Evolutionary conservation across 2,329 filamentous ascomycete species (phyloP).

Genomic region (Neonectria magnoliae): DNA sequence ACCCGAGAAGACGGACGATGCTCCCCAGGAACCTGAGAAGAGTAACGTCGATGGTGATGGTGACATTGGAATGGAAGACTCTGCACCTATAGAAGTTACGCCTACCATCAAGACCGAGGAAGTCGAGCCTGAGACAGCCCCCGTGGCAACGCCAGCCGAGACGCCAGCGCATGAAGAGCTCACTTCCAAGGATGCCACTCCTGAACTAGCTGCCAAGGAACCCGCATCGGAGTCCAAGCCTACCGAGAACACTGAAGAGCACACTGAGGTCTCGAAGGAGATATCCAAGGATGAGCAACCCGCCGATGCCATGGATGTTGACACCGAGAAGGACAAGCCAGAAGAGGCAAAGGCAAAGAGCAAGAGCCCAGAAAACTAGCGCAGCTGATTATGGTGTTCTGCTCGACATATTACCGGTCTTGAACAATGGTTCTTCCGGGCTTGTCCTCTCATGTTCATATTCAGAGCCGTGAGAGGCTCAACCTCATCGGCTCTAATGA

Average conservation of each 20-base stretch:
- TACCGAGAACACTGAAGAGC: constrained; percentile 31
- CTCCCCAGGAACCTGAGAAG: constrained; percentile 30
- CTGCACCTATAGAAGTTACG: constrained; percentile 38
- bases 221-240: constrained; percentile 28
- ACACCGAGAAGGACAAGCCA: constrained; percentile 44
- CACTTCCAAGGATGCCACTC: constrained; percentile 18
- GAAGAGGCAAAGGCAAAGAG: constrained; percentile 41
- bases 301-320: constrained; percentile 49
- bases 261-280: constrained; percentile 24
- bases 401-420: constrained; percentile 28
- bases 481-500: constrained; percentile 1
- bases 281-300: constrained; percentile 35
- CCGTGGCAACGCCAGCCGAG: constrained; percentile 27
- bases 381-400: constrained; percentile 10
- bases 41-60: constrained; percentile 57
- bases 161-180: constrained; percentile 33
- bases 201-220: constrained; percentile 27
- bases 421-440: constrained; percentile 21
- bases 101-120: constrained; percentile 40
- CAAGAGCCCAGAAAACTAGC: constrained; percentile 39
- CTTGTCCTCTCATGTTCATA: constrained; percentile 21
- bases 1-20: constrained; percentile 33
- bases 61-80: constrained; percentile 62
- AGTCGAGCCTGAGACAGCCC: constrained; percentile 32
- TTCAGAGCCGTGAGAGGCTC: background rate